Conservation (phyloP, 2,329 filamentous ascomycete genomes). For the Penicillium sp. region DNA sequence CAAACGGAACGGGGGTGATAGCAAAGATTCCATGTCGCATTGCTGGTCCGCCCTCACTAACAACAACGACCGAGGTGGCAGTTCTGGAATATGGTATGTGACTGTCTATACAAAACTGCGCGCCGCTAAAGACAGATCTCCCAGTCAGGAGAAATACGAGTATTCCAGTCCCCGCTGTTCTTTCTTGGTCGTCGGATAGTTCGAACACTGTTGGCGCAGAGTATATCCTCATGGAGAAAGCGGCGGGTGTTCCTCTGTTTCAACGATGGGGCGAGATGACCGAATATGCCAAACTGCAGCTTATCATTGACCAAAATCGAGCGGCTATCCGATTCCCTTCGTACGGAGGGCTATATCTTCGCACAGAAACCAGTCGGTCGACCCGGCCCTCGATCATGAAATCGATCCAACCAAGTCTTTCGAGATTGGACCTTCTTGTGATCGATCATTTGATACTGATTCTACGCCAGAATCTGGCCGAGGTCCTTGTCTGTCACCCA, state of each 20-base stretch:
- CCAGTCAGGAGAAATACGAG: conserved; percentile 21
- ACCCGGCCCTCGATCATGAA: conserved; percentile 7
- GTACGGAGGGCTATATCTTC: conserved; percentile 27
- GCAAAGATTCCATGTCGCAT: conserved; percentile 34
- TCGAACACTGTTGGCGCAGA: conserved; percentile 37
- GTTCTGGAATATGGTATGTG: conserved; percentile 26
- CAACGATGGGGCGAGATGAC: conserved; percentile 32
- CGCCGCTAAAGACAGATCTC: background rate
- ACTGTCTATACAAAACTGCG: background rate
- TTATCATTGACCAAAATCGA: conserved; percentile 27
- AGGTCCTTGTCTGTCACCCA: conserved; percentile 15
- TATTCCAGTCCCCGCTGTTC: conserved; percentile 27
- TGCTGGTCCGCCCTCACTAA: conserved; percentile 28
- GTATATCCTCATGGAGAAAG: conserved; percentile 44
- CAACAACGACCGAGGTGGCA: conserved; percentile 34
- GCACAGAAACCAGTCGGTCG: conserved; percentile 8
- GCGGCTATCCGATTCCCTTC: conserved; percentile 20
- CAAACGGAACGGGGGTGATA: conserved; percentile 30
- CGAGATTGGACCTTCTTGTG: conserved; percentile 19
- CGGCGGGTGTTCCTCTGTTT: conserved; percentile 31
- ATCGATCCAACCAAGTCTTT: conserved; percentile 18
- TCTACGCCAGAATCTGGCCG: conserved; percentile 3
- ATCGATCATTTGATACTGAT: conserved; percentile 15
- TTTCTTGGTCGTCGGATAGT: conserved; percentile 22
- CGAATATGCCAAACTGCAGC: conserved; percentile 20